These are phyloP conservation scores for Samsoniella hepiali DNA, from an alignment of 2,329 filamentous ascomycete species.

Conservation along the genomic window DNA sequence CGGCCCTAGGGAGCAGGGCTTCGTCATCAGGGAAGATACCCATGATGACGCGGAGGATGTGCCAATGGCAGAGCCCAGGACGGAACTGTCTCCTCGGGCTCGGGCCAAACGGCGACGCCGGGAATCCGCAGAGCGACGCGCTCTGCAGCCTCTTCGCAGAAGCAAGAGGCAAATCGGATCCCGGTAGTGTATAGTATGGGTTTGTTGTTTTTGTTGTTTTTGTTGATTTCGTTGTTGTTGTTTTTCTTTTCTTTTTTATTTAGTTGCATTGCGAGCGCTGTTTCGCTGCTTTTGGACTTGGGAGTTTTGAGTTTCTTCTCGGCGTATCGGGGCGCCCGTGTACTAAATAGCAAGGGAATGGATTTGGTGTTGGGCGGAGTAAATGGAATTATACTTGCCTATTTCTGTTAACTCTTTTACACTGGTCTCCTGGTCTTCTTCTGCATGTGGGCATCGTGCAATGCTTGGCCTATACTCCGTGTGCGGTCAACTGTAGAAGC, in stretches of 20 bases:
- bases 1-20: neutral
- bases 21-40: neutral
- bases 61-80: neutral
- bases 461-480: neutral
- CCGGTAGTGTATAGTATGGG: neutral
- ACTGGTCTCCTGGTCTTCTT: neutral
- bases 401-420: neutral
- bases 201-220: neutral
- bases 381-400: neutral
- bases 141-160: slow-evolving; percentile 7
- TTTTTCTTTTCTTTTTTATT: neutral
- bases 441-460: neutral
- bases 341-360: neutral
- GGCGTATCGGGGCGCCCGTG: neutral
- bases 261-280: neutral
- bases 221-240: neutral
- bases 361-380: neutral
- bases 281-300: neutral
- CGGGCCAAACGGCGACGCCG: neutral
- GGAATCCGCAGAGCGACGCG: neutral
- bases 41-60: neutral
- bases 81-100: neutral
- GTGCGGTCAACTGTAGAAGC: neutral
- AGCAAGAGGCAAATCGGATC: neutral
- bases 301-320: neutral